Evolutionary conservation across 2,329 filamentous ascomycete species (phyloP).

Genomic region (Lachnellula arida): DNA sequence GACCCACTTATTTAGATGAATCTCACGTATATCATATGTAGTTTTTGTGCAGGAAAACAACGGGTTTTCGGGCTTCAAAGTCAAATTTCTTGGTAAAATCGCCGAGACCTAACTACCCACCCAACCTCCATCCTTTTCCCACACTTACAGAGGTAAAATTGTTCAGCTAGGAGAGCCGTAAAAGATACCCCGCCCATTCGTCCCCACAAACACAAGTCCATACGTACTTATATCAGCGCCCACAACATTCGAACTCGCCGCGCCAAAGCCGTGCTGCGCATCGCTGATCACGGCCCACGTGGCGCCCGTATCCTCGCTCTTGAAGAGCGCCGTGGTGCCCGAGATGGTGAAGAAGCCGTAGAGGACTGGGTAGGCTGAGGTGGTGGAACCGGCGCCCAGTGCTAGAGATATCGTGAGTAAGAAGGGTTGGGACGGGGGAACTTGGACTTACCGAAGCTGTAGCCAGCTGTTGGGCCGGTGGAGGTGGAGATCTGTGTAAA

Average conservation of each 20-base stretch:
- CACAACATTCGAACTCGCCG: constrained; percentile 24
- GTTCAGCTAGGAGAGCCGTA: constrained; percentile 22
- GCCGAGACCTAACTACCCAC: neutral
- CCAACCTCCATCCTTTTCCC: too few relatives aligned
- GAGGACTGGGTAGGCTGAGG: constrained; percentile 21
- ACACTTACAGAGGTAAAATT: too few relatives aligned
- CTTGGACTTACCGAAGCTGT: constrained; percentile 4
- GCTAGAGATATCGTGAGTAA: constrained; percentile 12
- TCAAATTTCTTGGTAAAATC: too few relatives aligned
- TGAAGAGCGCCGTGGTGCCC: constrained; percentile 22
- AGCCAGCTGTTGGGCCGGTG: constrained; percentile 6
- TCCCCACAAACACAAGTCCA: constrained; percentile 30
- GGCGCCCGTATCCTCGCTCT: constrained; percentile 26
- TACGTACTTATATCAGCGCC: constrained; percentile 27
- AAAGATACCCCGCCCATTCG: constrained; percentile 32
- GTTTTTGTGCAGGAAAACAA: too few relatives aligned
- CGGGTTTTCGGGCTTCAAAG: neutral
- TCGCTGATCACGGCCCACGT: constrained; percentile 31
- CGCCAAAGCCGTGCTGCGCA: constrained; percentile 26
- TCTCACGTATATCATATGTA: too few relatives aligned
- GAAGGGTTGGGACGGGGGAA: neutral
- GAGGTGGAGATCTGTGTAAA: constrained; percentile 37
- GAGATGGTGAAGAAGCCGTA: constrained; percentile 29
- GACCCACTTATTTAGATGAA: neutral
- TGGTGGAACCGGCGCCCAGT: constrained; percentile 21